phyloP scores from a whole-genome alignment of 208 protist species.

The Crithidia brevicula region DNA sequence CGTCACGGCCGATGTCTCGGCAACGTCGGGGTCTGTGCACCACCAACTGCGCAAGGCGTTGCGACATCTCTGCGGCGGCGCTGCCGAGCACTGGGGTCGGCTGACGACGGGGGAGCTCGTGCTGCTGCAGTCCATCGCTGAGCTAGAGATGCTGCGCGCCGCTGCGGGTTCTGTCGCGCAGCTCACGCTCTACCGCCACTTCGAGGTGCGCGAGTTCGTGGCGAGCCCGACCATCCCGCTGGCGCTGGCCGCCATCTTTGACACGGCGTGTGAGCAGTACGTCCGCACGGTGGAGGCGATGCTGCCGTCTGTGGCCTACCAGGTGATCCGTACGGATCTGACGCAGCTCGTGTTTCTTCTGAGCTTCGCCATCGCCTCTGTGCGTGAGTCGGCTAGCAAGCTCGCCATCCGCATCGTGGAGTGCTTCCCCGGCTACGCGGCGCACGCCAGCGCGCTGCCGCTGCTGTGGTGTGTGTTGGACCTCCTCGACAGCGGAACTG shows the following conservation, averaged over 20 bases:
- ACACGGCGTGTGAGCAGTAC: slow-evolving; percentile 60
- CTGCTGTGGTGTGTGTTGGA: slow-evolving; percentile 80
- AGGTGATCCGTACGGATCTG: slow-evolving; percentile 55
- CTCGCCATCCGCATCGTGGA: slow-evolving; percentile 58
- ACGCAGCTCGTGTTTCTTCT: slow-evolving; percentile 74
- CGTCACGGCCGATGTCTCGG: slow-evolving; percentile 22
- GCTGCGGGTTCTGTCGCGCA: slow-evolving; percentile 74
- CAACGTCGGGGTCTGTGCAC: slow-evolving; percentile 18
- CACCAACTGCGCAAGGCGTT: slow-evolving; percentile 21
- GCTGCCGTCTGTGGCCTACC: slow-evolving; percentile 50
- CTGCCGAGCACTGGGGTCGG: slow-evolving; percentile 31
- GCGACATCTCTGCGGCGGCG: slow-evolving; percentile 31
- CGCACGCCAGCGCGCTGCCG: slow-evolving; percentile 60
- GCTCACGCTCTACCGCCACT: slow-evolving; percentile 76
- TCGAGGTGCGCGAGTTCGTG: slow-evolving; percentile 85
- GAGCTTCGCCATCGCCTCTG: slow-evolving; percentile 70
- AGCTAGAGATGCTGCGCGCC: slow-evolving; percentile 78
- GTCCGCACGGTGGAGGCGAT: slow-evolving; percentile 42
- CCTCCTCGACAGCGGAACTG: slow-evolving; percentile 55
- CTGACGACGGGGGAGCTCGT: slow-evolving; percentile 71
- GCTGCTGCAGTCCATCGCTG: slow-evolving; percentile 61
- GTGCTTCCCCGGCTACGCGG: slow-evolving; percentile 59
- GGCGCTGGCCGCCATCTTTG: slow-evolving; percentile 43
- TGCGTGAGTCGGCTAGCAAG: slow-evolving; percentile 58
- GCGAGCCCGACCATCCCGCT: slow-evolving; percentile 59